phyloP scores from a whole-genome alignment of 2,329 filamentous ascomycete genomes.

The Alternaria postmessia region DNA sequence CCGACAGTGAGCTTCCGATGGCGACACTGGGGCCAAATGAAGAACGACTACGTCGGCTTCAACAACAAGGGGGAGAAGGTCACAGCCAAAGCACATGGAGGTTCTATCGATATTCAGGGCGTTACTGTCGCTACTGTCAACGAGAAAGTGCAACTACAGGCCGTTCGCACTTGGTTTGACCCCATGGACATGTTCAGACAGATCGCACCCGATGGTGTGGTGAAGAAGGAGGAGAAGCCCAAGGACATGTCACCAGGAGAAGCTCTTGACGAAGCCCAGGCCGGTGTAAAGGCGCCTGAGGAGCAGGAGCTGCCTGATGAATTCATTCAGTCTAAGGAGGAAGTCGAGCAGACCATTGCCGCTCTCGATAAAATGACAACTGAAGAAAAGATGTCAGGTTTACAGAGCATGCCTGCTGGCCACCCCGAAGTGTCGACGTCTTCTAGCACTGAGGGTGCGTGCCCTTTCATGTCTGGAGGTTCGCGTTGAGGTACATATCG shows the following conservation, averaged over 20 bases:
- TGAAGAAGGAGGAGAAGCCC: slow-evolving; percentile 55
- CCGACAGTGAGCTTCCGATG: slow-evolving; percentile 69
- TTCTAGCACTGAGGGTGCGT: slow-evolving; percentile 6
- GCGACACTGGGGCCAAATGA: slow-evolving; percentile 74
- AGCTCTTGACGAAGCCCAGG: slow-evolving; percentile 34
- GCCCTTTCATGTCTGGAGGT: slow-evolving; percentile 20
- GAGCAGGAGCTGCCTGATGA: slow-evolving; percentile 25
- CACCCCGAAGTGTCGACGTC: slow-evolving; percentile 12
- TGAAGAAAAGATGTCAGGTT: neutral
- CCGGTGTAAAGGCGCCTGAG: slow-evolving; percentile 18
- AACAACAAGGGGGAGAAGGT: slow-evolving; percentile 71
- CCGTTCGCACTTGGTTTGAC: slow-evolving; percentile 71
- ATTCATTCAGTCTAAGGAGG: slow-evolving; percentile 20
- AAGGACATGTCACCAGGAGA: slow-evolving; percentile 43
- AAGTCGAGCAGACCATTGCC: slow-evolving; percentile 17
- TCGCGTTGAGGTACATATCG: neutral
- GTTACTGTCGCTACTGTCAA: slow-evolving; percentile 69
- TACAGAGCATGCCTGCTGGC: slow-evolving; percentile 14
- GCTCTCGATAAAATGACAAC: slow-evolving; percentile 18
- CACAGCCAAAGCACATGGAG: slow-evolving; percentile 67
- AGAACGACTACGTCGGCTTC: slow-evolving; percentile 70
- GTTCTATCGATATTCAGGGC: slow-evolving; percentile 69
- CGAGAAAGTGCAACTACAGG: slow-evolving; percentile 65
- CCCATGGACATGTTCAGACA: slow-evolving; percentile 73
- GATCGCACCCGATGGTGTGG: slow-evolving; percentile 62